Evolutionary conservation across 192 early-diverging fungal species (phyloP).

Genomic region (Bifiguratus adelaidae): DNA sequence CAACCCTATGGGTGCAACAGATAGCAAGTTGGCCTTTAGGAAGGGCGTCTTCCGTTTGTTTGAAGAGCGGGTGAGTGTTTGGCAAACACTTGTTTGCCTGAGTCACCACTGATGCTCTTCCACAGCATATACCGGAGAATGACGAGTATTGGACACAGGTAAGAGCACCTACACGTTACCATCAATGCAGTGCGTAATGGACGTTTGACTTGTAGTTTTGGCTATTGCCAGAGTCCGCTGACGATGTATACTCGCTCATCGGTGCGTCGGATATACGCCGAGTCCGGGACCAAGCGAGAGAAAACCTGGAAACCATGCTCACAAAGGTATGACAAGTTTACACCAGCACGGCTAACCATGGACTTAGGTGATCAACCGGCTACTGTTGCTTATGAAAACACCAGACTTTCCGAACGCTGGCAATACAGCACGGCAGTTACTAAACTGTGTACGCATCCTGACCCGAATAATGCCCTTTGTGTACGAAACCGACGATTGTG

Average conservation of each 20-base stretch:
- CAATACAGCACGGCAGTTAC: conserved; percentile 46
- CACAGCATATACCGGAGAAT: conserved; percentile 19
- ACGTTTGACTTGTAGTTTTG: conserved; percentile 43
- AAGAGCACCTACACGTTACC: conserved; percentile 5
- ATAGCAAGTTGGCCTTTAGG: conserved; percentile 81
- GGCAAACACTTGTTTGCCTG: neutral
- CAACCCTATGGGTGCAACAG: conserved; percentile 89
- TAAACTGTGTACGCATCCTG: conserved; percentile 77
- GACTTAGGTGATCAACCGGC: conserved; percentile 32
- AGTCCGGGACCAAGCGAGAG: conserved; percentile 59
- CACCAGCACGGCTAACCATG: neutral
- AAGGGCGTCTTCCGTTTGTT: conserved; percentile 80
- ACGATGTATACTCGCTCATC: conserved; percentile 83
- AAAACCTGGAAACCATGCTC: conserved; percentile 70
- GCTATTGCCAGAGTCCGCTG: conserved; percentile 58
- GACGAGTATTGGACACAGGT: conserved; percentile 38
- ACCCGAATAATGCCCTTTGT: conserved; percentile 79
- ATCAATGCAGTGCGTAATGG: neutral
- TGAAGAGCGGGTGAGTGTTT: conserved; percentile 57
- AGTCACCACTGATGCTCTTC: neutral
- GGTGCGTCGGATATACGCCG: conserved; percentile 73
- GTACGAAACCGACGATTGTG: conserved; percentile 48
- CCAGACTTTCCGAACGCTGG: conserved; percentile 37
- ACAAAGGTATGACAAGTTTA: conserved; percentile 37
- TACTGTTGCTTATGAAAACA: conserved; percentile 34